phyloP scores from a whole-genome alignment of 495 filamentous ascomycete species.

The Neurospora sp. region DNA sequence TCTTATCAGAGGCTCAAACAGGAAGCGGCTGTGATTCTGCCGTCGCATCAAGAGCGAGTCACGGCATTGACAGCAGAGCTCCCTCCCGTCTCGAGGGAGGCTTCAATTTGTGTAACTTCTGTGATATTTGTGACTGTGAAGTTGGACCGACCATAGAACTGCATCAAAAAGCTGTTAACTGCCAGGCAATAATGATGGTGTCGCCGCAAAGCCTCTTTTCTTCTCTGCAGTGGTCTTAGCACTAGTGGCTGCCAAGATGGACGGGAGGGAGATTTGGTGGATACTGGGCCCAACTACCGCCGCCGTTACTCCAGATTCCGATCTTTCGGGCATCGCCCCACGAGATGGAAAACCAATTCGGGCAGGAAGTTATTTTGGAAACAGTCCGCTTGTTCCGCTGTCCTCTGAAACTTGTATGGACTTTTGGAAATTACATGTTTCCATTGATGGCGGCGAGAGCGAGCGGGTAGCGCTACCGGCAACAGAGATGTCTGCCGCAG shows the following conservation, averaged over 20 bases:
- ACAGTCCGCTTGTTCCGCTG: neutral
- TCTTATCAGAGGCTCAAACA: neutral
- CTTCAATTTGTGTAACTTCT: neutral
- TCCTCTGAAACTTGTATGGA: conserved; percentile 2
- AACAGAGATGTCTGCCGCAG: neutral
- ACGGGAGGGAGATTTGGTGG: neutral
- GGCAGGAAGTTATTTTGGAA: neutral
- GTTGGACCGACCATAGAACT: conserved; percentile 6
- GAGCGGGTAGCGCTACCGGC: neutral
- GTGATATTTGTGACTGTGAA: conserved; percentile 4
- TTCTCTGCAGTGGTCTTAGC: neutral
- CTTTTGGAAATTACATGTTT: neutral
- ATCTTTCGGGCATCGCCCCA: neutral
- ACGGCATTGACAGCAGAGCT: neutral
- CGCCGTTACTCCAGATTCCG: conserved; percentile 1
- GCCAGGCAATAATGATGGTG: neutral
- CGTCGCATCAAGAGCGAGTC: neutral
- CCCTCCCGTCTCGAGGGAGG: neutral
- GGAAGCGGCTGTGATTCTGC: neutral
- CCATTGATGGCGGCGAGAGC: neutral
- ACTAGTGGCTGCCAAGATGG: conserved; percentile 2
- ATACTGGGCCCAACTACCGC: neutral
- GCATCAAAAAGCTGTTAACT: neutral
- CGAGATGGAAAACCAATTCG: neutral
- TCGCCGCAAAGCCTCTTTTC: neutral